Base-by-base conservation (phyloP, 148 eudicot species). In the Rhododendron ovatum region DNA sequence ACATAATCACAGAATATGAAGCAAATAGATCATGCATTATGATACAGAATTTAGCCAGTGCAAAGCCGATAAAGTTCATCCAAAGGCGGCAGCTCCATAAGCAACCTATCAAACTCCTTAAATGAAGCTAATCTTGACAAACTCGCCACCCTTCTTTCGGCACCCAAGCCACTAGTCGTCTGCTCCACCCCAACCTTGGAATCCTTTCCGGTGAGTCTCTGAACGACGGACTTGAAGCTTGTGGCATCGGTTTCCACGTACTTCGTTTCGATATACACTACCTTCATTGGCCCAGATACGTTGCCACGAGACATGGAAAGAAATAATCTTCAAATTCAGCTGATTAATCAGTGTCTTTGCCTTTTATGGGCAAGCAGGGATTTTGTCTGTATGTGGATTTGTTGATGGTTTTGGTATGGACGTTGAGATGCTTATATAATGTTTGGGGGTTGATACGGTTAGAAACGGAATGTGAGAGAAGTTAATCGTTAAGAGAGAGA, bases 181-280 rank as follows among this genome's bases (percentile, higher is more conserved):
- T 14, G 82, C 43, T n/a, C 33, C 84, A 78, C 12, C 71, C 45
- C 12, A 73, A 53, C 84, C n/a, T 78, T 82, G 0, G 94, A 84
- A 45, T 95, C 90, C 28, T 92, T 95, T 1, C 98, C 98, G 48
- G 98, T 95, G 78, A 95, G 93, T 33, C 86, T 90, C 80, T 95
- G 98, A 51, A 95, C 98, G n/a, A 95, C 94, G 8, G 98, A 92
- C 79, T 94, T 95, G 89, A 95, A 95, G 82, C 92, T 95, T 37
- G 77, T 26, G 5, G 95, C 93, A 85, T 95, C 98, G 6, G 95
- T 92, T 84, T 94, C 92, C 2, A 95, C 91, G 55, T 92, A 91
- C 63, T 91, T 91, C n/a, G 96, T 95, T 82, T 92, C 90, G 81
- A 95, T 95, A 84, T 89, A 87, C 83, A 93, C 95, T 67, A 95